Evolutionary conservation across 768 basidiomycete genomes (phyloP), one percentile per base, ranked within the genome.

Genomic region (Austroboletus eburneus): DNA sequence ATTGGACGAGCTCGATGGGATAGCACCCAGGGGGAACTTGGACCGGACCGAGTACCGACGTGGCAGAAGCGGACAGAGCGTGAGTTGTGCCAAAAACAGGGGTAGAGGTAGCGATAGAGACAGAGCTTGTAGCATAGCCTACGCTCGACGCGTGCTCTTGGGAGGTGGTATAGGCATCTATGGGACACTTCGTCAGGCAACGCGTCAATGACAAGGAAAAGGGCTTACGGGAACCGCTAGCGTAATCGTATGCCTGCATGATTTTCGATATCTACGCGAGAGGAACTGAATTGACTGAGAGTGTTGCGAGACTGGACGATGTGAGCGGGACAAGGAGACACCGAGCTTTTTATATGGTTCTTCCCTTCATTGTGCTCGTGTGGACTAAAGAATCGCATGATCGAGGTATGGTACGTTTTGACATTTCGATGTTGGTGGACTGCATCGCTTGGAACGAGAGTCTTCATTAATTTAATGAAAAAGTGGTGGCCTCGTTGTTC

Each of bases 1-100:
- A 67, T 30, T 67, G 66, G 40, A 43, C 48, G 37, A 66, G 48
- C 14, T 62, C 63, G 50, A 67, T 48, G 5, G 59, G 42, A 49
- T 55, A 55, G 42, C 42, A 50, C 2, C 53, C 53, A 0, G 49
- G 22, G 0, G 60, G 60, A 16, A 60, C 58, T 14, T 35, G 51
- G 20, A 62, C 49, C 2, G 49, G 42, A 13, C 9, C 23, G 7
- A 55, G 51, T 34, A 37, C 24, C 9, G 43, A 39, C 3, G 45
- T 35, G 24, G n/a, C 34, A 5, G 54, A 51, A 2, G 43, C 39
- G 18, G 34, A 43, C 7, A 30, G 37, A 21, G 30, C 14, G 5
- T 27, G 34, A 6, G 43, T 18, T 16, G 38, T 13, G 35, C 14
- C 5, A 2, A 16, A 32, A 9, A n/a, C 24, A 6, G 36, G 14